phyloP scores from a whole-genome alignment of 2,329 filamentous ascomycete species.

The Sporothrix mexicana region DNA sequence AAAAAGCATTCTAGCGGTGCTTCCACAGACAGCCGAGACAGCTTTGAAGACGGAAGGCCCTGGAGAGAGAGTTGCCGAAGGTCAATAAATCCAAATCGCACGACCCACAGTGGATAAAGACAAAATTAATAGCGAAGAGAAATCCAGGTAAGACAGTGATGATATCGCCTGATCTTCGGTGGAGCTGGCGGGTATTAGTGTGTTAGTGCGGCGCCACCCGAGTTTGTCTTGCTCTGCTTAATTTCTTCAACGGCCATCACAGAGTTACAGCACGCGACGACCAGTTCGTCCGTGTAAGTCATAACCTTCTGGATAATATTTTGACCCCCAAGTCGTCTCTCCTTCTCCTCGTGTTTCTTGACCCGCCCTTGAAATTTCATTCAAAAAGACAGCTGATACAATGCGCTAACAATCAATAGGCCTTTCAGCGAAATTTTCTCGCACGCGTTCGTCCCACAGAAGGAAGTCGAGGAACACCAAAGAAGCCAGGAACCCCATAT shows the following conservation, averaged over 20 bases:
- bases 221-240: not conserved
- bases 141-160: not conserved
- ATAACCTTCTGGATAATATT: not conserved
- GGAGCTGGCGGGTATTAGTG: slow-evolving; percentile 13
- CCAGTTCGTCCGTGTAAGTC: not conserved
- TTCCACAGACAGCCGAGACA: slow-evolving; percentile 11
- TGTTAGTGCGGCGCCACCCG: slow-evolving; percentile 20
- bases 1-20: slow-evolving; percentile 2
- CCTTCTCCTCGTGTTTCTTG: not conserved
- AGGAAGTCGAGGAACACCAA: not conserved
- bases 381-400: not conserved
- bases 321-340: no score
- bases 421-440: not conserved
- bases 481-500: slow-evolving; percentile 17
- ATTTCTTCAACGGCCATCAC: not conserved
- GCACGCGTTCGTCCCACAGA: not conserved
- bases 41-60: not conserved
- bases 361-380: slow-evolving; percentile 6
- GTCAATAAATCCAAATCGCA: not conserved
- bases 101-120: not conserved
- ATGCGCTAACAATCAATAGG: not conserved
- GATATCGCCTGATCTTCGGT: slow-evolving; percentile 9
- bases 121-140: not conserved
- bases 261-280: not conserved
- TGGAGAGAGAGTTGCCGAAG: not conserved